Evolutionary conservation across 2,329 filamentous ascomycete species (phyloP).

Genomic region (Aspergillus sojae): DNA sequence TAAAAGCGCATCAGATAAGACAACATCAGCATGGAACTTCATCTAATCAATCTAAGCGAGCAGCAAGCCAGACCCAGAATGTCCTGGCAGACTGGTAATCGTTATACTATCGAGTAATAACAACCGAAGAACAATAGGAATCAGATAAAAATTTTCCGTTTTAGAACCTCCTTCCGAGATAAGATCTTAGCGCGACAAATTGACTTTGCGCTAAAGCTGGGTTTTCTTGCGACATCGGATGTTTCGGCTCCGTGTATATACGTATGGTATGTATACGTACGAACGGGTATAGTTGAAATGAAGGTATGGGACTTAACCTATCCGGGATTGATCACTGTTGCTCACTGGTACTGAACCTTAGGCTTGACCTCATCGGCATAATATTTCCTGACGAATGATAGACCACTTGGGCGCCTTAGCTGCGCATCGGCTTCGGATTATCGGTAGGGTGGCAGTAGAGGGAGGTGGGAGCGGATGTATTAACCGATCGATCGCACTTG

Average conservation of each 20-base stretch:
- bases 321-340: background rate
- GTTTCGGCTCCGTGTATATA: constrained; percentile 4
- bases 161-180: constrained; percentile 13
- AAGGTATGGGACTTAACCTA: constrained; percentile 3
- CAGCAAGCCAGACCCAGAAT: background rate
- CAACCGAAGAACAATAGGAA: background rate
- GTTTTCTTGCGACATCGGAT: constrained; percentile 26
- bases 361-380: background rate
- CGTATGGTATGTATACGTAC: constrained; percentile 4
- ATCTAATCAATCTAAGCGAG: constrained; percentile 8
- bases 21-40: background rate
- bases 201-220: constrained; percentile 13
- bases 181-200: constrained; percentile 25
- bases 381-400: background rate
- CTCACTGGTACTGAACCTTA: background rate
- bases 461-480: background rate
- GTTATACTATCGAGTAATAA: background rate
- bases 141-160: constrained; percentile 5
- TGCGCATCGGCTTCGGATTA: too few relatives aligned
- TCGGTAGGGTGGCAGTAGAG: too few relatives aligned
- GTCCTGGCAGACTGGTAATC: too few relatives aligned
- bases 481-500: background rate
- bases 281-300: background rate
- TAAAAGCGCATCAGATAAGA: background rate
- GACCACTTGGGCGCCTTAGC: background rate